Evolutionary conservation across 306 rosid species (phyloP).

Genomic region (Cucumis cinereus): DNA sequence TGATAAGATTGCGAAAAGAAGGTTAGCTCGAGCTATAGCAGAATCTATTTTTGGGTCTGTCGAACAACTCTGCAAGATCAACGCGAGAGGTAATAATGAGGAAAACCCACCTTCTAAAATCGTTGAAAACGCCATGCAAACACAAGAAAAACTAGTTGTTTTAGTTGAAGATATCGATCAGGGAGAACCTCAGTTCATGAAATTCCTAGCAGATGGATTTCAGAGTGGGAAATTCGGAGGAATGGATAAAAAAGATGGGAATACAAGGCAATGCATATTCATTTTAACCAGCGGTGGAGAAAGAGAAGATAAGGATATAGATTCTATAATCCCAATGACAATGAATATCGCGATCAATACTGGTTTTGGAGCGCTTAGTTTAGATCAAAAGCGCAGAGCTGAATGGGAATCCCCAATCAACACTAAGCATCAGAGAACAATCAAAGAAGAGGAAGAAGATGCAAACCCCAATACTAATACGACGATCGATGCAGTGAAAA

Average conservation of each 20-base stretch:
- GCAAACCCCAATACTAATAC: slow-evolving; percentile 6
- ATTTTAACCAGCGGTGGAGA: slow-evolving; percentile 35
- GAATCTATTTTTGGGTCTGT: slow-evolving; percentile 64
- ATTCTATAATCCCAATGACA: slow-evolving; percentile 42
- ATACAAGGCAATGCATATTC: slow-evolving; percentile 33
- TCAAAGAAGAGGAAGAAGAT: slow-evolving; percentile 33
- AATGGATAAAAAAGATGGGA: slow-evolving; percentile 16
- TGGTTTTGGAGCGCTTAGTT: slow-evolving; percentile 22
- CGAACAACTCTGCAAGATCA: slow-evolving; percentile 36
- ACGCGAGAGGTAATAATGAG: slow-evolving; percentile 26
- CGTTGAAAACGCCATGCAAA: slow-evolving; percentile 35
- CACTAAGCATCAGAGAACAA: slow-evolving; percentile 36
- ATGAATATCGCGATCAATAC: slow-evolving; percentile 27
- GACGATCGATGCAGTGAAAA: slow-evolving; percentile 18
- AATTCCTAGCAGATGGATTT: slow-evolving; percentile 42
- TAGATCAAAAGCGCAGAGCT: slow-evolving; percentile 50
- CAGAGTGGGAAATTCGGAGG: slow-evolving; percentile 42
- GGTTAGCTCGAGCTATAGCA: slow-evolving; percentile 58
- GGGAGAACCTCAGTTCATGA: slow-evolving; percentile 55
- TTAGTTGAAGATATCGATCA: slow-evolving; percentile 53
- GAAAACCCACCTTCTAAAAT: slow-evolving; percentile 21
- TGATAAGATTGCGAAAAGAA: slow-evolving; percentile 58
- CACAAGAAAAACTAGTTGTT: slow-evolving; percentile 44
- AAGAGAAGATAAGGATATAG: slow-evolving; percentile 13
- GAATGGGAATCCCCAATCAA: slow-evolving; percentile 47